Evolutionary conservation across 164 flowering plant species (phyloP).

Genomic region (Magnolia kwangsiensis): DNA sequence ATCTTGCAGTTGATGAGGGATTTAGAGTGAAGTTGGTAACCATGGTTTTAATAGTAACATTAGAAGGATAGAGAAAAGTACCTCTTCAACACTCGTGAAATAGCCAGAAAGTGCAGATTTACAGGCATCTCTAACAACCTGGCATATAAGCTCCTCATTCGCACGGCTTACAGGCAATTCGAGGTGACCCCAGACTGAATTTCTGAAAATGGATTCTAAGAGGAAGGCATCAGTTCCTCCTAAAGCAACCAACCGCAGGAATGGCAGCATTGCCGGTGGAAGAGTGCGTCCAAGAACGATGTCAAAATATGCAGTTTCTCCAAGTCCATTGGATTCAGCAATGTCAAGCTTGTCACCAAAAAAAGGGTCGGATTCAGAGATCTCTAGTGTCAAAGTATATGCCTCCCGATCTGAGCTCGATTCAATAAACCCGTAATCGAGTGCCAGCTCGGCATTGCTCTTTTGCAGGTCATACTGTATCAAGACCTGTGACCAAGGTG

Average conservation of each 20-base stretch:
- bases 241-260: slow-evolving; percentile 74
- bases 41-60: background rate
- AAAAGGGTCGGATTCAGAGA: slow-evolving; percentile 77
- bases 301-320: slow-evolving; percentile 76
- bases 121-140: slow-evolving; percentile 71
- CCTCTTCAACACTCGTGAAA: slow-evolving; percentile 76
- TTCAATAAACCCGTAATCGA: slow-evolving; percentile 90
- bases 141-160: slow-evolving; percentile 84
- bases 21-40: background rate
- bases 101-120: slow-evolving; percentile 69
- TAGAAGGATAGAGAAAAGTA: slow-evolving; percentile 16
- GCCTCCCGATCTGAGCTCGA: slow-evolving; percentile 49
- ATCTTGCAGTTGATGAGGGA: too few species aligned
- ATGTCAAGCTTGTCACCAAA: slow-evolving; percentile 86
- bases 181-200: slow-evolving; percentile 77
- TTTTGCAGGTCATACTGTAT: slow-evolving; percentile 83
- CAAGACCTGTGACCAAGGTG: slow-evolving; percentile 46
- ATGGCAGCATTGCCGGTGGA: slow-evolving; percentile 69
- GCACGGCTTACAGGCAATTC: slow-evolving; percentile 76
- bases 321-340: slow-evolving; percentile 76
- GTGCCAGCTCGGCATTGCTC: slow-evolving; percentile 89
- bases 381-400: slow-evolving; percentile 68
- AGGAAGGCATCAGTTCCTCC: slow-evolving; percentile 93
- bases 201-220: slow-evolving; percentile 84
- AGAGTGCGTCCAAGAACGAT: slow-evolving; percentile 56